Conservation (phyloP, 768 basidiomycete genomes). For the Phlebiopsis flavidoalba region DNA sequence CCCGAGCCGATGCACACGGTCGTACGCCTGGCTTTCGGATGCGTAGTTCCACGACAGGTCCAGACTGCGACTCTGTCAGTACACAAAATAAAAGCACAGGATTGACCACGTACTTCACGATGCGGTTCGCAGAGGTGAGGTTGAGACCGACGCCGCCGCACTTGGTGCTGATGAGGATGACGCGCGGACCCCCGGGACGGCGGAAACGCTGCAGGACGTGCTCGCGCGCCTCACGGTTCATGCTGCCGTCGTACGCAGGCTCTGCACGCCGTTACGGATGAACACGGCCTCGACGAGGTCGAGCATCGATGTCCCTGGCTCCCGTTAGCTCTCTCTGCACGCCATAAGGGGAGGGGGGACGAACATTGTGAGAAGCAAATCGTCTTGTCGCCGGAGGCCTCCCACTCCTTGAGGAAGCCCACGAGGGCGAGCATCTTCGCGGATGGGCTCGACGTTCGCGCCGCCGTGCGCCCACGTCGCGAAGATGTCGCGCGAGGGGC, state of each 20-base stretch:
- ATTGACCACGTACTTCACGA: constrained; percentile 45
- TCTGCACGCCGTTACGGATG: constrained; percentile 51
- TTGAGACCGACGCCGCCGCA: constrained; percentile 69
- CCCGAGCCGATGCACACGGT: constrained; percentile 62
- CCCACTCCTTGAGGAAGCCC: constrained; percentile 53
- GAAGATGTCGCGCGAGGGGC: constrained; percentile 27
- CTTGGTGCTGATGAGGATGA: constrained; percentile 64
- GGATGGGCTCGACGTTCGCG: constrained; percentile 58
- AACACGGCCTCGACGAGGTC: constrained; percentile 60
- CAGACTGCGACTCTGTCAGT: constrained; percentile 37
- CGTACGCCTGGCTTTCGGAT: constrained; percentile 60
- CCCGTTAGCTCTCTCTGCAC: background rate
- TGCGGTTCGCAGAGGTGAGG: constrained; percentile 61
- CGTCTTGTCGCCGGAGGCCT: constrained; percentile 58
- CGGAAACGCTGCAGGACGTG: constrained; percentile 48
- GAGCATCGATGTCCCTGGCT: constrained; percentile 67
- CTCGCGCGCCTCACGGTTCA: constrained; percentile 52
- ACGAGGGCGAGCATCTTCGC: constrained; percentile 63
- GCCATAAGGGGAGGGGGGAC: constrained; percentile 11
- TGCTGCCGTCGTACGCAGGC: constrained; percentile 62
- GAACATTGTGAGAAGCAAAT: constrained; percentile 69
- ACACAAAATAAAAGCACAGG: background rate
- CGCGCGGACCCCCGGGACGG: constrained; percentile 47
- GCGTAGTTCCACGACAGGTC: constrained; percentile 76
- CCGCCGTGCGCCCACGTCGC: constrained; percentile 56